These are phyloP conservation scores for Magnusiomyces paraingens DNA, from an alignment of 1,139 yeast genomes.

Conservation along the genomic window DNA sequence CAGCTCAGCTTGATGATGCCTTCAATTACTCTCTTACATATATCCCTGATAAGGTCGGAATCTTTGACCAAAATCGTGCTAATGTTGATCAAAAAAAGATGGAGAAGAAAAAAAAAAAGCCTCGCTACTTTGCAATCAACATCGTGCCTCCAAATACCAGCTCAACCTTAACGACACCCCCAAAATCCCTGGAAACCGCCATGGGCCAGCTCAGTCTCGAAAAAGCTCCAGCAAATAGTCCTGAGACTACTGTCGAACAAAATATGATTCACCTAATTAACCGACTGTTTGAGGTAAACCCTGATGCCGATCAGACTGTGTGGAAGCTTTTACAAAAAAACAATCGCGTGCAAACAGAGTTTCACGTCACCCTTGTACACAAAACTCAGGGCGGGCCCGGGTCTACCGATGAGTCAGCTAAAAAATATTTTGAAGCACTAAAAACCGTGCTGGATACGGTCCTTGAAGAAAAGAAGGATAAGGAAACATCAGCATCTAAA, in stretches of 20 bases:
- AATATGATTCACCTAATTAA: constrained; percentile 19
- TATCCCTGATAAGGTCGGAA: constrained; percentile 21
- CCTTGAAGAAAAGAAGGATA: background rate
- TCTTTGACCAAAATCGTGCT: constrained; percentile 2
- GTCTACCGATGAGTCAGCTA: constrained; percentile 6
- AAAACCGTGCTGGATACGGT: background rate
- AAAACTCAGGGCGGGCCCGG: constrained; percentile 15
- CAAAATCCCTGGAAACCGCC: constrained; percentile 1
- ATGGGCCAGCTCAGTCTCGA: background rate
- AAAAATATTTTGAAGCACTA: constrained; percentile 3
- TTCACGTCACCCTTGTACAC: constrained; percentile 81
- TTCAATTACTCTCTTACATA: constrained; percentile 25
- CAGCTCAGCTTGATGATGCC: constrained; percentile 25
- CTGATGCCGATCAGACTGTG: constrained; percentile 19
- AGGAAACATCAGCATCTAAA: background rate
- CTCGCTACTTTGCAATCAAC: constrained; percentile 38
- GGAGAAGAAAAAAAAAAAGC: constrained; percentile 26
- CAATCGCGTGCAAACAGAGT: constrained; percentile 46
- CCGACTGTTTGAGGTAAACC: constrained; percentile 18
- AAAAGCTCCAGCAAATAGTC: background rate
- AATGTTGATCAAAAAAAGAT: constrained; percentile 10
- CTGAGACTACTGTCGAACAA: background rate
- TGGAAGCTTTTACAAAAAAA: constrained; percentile 32
- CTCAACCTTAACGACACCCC: constrained; percentile 14
- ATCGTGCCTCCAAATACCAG: constrained; percentile 21